Conservation (phyloP, 1,139 yeast genomes). For the Scheffersomyces parashehatae region DNA sequence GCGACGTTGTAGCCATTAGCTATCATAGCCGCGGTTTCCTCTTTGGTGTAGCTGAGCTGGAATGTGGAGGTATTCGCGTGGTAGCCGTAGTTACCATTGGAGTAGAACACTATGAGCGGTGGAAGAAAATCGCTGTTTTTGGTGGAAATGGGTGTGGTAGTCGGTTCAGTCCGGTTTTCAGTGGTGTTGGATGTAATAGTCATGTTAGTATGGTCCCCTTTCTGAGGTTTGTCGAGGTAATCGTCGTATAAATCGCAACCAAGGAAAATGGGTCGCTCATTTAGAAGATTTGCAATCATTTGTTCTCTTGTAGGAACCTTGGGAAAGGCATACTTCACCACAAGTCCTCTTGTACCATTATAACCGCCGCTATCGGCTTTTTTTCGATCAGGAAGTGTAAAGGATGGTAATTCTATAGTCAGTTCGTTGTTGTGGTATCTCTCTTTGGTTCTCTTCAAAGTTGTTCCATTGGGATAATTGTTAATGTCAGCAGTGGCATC, state of each 20-base stretch:
- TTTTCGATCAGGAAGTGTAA: constrained; percentile 10
- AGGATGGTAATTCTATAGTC: constrained; percentile 17
- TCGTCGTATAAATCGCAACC: constrained; percentile 52
- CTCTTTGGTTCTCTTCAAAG: constrained; percentile 17
- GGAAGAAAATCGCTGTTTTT: constrained; percentile 28
- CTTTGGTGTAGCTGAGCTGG: constrained; percentile 47
- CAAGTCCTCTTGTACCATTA: constrained; percentile 2
- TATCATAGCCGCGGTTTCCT: constrained; percentile 47
- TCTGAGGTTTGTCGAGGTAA: constrained; percentile 16
- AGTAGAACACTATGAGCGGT: constrained; percentile 56
- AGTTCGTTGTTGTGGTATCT: constrained; percentile 22
- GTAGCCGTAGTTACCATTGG: constrained; percentile 44
- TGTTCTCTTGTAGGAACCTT: constrained; percentile 34
- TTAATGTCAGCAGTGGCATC: constrained; percentile 41
- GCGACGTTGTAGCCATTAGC: constrained; percentile 55
- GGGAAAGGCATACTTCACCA: constrained; percentile 32
- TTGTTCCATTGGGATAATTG: constrained; percentile 44
- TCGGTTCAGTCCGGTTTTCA: not conserved
- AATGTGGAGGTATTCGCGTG: constrained; percentile 62
- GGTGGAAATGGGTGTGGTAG: too few relatives aligned
- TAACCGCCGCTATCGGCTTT: not conserved
- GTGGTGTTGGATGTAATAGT: not conserved
- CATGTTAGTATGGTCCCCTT: too few relatives aligned
- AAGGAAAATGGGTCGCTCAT: constrained; percentile 48
- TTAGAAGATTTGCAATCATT: constrained; percentile 27